Conservation (phyloP, 192 early-diverging fungal species). For the Spizellomyces sp. region DNA sequence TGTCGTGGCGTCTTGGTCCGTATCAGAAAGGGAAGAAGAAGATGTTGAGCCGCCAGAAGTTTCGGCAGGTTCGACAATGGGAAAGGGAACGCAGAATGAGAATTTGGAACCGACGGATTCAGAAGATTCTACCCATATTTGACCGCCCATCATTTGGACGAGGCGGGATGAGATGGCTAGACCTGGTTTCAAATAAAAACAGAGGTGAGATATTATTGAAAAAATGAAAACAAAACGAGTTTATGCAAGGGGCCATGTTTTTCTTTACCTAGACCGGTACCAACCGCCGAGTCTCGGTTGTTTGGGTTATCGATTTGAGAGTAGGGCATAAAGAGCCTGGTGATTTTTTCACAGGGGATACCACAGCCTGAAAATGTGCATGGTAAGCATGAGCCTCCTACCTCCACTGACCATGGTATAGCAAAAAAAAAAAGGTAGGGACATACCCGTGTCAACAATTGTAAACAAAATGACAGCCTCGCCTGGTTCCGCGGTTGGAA, state of each 20-base stretch:
- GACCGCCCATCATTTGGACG: slow-evolving; percentile 32
- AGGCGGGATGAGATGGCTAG: slow-evolving; percentile 24
- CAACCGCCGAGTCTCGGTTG: slow-evolving; percentile 13
- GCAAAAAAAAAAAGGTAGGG: too few species aligned
- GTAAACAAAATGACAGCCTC: not conserved
- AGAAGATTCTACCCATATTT: slow-evolving; percentile 28
- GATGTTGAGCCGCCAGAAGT: not conserved
- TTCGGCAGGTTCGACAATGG: not conserved
- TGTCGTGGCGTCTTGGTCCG: not conserved
- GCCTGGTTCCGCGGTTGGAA: not conserved
- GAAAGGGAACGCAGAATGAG: slow-evolving; percentile 18
- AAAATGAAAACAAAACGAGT: too few species aligned
- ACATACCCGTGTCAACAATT: not conserved
- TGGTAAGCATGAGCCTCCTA: slow-evolving; percentile 16
- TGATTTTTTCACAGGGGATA: slow-evolving; percentile 23
- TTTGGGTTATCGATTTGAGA: slow-evolving; percentile 27
- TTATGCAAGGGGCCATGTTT: too few species aligned
- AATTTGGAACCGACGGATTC: slow-evolving; percentile 14
- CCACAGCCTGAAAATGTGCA: slow-evolving; percentile 19
- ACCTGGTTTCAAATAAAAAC: not conserved
- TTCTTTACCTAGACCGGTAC: slow-evolving; percentile 26
- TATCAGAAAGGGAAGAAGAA: not conserved
- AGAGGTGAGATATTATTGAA: too few species aligned
- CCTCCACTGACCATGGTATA: too few species aligned
- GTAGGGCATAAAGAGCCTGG: slow-evolving; percentile 26